Evolutionary conservation across 2,329 filamentous ascomycete genomes (phyloP).

Genomic region (Hypomyces perniciosus): DNA sequence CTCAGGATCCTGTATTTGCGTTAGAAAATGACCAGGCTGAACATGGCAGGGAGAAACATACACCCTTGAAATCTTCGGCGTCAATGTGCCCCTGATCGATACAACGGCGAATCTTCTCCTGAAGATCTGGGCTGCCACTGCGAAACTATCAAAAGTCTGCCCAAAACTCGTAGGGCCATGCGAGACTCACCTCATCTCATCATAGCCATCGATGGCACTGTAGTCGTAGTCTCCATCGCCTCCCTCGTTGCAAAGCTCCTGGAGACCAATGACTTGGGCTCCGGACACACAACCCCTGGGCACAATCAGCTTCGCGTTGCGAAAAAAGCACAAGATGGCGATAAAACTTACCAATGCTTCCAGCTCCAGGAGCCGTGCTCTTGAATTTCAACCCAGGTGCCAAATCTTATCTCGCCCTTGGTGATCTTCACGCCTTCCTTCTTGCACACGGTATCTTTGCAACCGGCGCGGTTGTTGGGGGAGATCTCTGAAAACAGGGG

Average conservation of each 20-base stretch:
- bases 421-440: slow-evolving; percentile 60
- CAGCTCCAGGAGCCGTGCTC: slow-evolving; percentile 64
- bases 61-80: slow-evolving; percentile 81
- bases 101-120: slow-evolving; percentile 68
- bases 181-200: slow-evolving; percentile 56
- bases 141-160: slow-evolving; percentile 12
- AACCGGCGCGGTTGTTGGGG: slow-evolving; percentile 65
- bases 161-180: background rate
- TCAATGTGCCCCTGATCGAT: slow-evolving; percentile 75
- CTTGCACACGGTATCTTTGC: slow-evolving; percentile 70
- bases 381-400: slow-evolving; percentile 60
- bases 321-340: background rate
- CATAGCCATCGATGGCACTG: slow-evolving; percentile 71
- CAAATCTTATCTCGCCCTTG: slow-evolving; percentile 76
- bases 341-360: slow-evolving; percentile 71
- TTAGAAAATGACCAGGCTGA: slow-evolving; percentile 8
- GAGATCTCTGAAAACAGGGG: slow-evolving; percentile 55
- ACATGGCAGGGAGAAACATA: slow-evolving; percentile 42
- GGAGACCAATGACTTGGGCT: slow-evolving; percentile 59
- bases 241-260: slow-evolving; percentile 45
- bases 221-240: slow-evolving; percentile 49
- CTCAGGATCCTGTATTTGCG: slow-evolving; percentile 58
- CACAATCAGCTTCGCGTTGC: background rate
- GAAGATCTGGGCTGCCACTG: slow-evolving; percentile 50
- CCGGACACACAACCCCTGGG: slow-evolving; percentile 84